Evolutionary conservation across 441 rosid genomes (phyloP).

Genomic region (Omphalea diandra): DNA sequence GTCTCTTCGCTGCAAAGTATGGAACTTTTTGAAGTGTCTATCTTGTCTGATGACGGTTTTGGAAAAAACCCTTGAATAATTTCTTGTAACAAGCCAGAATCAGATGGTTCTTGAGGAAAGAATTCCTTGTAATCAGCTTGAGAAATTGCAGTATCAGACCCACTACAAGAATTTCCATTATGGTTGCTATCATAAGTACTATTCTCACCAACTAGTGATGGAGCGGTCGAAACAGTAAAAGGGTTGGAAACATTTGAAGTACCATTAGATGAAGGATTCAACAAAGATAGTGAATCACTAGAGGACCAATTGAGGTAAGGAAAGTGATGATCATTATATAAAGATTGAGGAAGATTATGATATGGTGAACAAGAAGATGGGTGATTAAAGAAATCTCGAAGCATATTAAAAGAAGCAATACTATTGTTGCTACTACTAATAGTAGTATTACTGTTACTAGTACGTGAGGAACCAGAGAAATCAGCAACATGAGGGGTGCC

Average conservation of each 20-base stretch:
- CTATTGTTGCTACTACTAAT: slow-evolving; percentile 23
- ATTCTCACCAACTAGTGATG: too few relatives aligned
- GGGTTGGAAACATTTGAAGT: neutral
- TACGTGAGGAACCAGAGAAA: neutral
- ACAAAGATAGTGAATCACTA: neutral
- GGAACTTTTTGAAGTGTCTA: slow-evolving; percentile 9
- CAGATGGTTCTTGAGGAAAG: slow-evolving; percentile 51
- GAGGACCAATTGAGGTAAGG: slow-evolving; percentile 19
- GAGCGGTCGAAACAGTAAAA: slow-evolving; percentile 16
- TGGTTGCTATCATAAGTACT: too few relatives aligned
- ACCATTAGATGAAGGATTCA: slow-evolving; percentile 7
- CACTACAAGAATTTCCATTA: too few relatives aligned
- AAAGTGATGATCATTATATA: slow-evolving; percentile 22
- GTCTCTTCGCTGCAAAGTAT: slow-evolving; percentile 12
- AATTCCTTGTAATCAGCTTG: slow-evolving; percentile 35
- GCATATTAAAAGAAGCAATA: too few relatives aligned
- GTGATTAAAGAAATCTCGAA: slow-evolving; percentile 47
- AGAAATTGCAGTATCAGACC: too few relatives aligned
- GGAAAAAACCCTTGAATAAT: slow-evolving; percentile 69
- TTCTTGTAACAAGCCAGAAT: slow-evolving; percentile 78
- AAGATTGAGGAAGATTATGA: slow-evolving; percentile 8
- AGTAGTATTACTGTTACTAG: slow-evolving; percentile 16
- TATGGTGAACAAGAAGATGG: slow-evolving; percentile 25
- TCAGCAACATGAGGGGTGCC: slow-evolving; percentile 15
- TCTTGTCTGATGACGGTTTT: slow-evolving; percentile 31